Conservation (phyloP, 2,329 filamentous ascomycete species). For the Fusarium bulbicola region DNA sequence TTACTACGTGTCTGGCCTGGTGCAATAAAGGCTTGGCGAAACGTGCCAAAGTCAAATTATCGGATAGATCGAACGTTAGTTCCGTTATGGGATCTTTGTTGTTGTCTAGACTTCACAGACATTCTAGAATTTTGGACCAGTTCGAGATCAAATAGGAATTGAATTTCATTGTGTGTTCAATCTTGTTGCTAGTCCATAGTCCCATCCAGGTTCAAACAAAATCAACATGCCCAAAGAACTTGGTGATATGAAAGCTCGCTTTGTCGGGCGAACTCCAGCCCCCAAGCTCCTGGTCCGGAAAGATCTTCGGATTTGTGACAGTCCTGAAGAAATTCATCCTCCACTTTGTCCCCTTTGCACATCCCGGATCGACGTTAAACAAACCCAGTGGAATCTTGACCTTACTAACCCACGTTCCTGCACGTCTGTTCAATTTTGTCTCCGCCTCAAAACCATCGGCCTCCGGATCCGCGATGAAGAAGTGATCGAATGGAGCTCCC, state of each 20-base stretch:
- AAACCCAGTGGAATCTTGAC: conserved; percentile 56
- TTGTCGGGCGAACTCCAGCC: conserved; percentile 57
- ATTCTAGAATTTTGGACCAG: rapidly evolving
- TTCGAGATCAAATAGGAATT: not conserved
- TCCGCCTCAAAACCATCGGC: conserved; percentile 53
- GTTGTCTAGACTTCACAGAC: not conserved
- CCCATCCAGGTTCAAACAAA: conserved; percentile 44
- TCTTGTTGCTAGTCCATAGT: not conserved
- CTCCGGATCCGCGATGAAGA: conserved; percentile 52
- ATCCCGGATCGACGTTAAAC: conserved; percentile 58
- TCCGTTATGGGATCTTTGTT: not conserved
- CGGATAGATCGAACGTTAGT: not conserved
- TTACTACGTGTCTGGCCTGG: not conserved
- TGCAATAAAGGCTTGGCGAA: not conserved
- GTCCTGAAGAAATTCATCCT: conserved; percentile 64
- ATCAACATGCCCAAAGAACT: conserved; percentile 53
- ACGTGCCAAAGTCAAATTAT: not conserved
- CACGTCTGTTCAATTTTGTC: conserved; percentile 51
- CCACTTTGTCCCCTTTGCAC: conserved; percentile 56
- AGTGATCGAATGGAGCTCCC: conserved; percentile 55
- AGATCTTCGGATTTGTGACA: conserved; percentile 53
- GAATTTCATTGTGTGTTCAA: not conserved
- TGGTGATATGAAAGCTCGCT: conserved; percentile 59
- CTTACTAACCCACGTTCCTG: conserved; percentile 52
- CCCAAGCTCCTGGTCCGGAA: conserved; percentile 55